These are phyloP conservation scores for Kodamaea restingae DNA, from an alignment of 805 yeast species.

Conservation along the genomic window DNA sequence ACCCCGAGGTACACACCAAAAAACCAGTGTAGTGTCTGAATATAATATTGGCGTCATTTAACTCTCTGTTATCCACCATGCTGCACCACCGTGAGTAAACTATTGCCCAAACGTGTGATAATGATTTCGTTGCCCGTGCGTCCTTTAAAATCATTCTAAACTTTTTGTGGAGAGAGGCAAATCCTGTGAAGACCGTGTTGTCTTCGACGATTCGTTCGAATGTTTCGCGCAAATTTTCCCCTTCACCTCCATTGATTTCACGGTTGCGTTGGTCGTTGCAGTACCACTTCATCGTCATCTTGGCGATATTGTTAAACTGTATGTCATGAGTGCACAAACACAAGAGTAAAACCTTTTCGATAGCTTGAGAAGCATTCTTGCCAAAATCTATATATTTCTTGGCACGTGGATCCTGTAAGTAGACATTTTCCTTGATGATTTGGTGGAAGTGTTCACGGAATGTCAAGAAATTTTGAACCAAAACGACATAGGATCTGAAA, in stretches of 20 bases:
- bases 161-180: conserved; percentile 69
- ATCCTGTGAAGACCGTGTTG: conserved; percentile 58
- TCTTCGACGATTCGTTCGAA: conserved; percentile 45
- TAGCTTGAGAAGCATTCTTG: conserved; percentile 20
- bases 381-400: conserved; percentile 15
- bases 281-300: conserved; percentile 28
- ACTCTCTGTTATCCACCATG: conserved; percentile 23
- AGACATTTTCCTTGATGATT: conserved; percentile 7
- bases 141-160: conserved; percentile 40
- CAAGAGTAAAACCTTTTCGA: conserved; percentile 36
- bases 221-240: conserved; percentile 12
- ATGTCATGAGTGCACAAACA: conserved; percentile 42
- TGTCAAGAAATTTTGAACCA: conserved; percentile 31
- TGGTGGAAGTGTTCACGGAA: conserved; percentile 19
- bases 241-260: background rate
- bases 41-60: conserved; percentile 40
- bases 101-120: conserved; percentile 38
- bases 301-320: conserved; percentile 39
- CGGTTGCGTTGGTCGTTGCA: conserved; percentile 8
- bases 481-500: conserved; percentile 33
- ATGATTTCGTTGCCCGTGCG: conserved; percentile 35
- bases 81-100: conserved; percentile 50
- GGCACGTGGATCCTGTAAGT: conserved; percentile 9
- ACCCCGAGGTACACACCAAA: conserved; percentile 66
- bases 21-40: conserved; percentile 71